phyloP scores from a whole-genome alignment of 139 green algal species.

The Astrephomene gubernaculifera region DNA sequence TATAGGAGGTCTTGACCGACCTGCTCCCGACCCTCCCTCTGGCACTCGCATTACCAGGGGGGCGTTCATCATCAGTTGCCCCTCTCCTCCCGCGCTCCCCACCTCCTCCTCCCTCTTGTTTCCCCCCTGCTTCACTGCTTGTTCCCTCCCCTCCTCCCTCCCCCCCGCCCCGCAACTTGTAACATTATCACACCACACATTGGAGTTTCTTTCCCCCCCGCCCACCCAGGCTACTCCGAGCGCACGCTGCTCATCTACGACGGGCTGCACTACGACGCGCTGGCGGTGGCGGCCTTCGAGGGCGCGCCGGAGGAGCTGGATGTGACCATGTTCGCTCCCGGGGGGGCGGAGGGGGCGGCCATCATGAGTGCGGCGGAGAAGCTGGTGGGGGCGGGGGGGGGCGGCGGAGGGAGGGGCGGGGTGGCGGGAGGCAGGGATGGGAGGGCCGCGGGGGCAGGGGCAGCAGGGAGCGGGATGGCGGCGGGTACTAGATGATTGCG shows the following conservation, averaged over 20 bases:
- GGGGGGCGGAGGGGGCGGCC: neutral
- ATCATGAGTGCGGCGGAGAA: conserved; percentile 63
- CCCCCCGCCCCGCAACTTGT: neutral
- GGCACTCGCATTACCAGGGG: too few relatives aligned
- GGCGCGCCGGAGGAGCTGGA: conserved; percentile 89
- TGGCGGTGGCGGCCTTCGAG: conserved; percentile 73
- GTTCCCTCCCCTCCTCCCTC: neutral
- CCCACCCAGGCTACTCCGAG: conserved; percentile 59
- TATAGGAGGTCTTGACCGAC: too few relatives aligned
- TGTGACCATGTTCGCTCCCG: conserved; percentile 63
- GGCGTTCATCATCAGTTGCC: too few relatives aligned
- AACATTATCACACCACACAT: neutral
- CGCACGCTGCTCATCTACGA: conserved; percentile 76
- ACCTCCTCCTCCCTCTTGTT: neutral
- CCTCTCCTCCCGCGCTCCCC: neutral
- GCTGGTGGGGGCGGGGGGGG: conserved; percentile 54
- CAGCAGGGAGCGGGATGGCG: neutral
- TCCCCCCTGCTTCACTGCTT: neutral
- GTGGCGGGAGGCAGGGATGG: neutral
- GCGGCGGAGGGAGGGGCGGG: neutral
- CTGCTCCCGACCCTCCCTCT: too few relatives aligned
- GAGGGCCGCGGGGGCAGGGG: neutral
- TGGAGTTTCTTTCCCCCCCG: neutral
- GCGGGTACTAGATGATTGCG: neutral
- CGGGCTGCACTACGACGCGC: conserved; percentile 87